phyloP scores from a whole-genome alignment of 192 early-diverging fungal species.

The Podila minutissima region DNA sequence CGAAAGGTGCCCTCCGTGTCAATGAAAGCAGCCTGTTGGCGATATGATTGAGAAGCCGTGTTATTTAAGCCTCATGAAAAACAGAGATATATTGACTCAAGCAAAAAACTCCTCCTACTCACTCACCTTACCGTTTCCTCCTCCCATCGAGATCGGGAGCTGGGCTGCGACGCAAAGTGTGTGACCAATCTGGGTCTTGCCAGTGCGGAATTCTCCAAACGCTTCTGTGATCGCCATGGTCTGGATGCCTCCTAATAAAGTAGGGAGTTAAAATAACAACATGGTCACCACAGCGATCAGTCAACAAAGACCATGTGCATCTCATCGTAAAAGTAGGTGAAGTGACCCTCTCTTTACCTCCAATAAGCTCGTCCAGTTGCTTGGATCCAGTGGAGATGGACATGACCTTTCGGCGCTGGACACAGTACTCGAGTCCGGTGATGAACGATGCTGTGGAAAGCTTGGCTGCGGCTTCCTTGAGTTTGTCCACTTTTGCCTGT shows the following conservation, averaged over 20 bases:
- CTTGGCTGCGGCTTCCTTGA: conserved; percentile 83
- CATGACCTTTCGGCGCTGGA: conserved; percentile 68
- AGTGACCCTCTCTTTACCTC: conserved; percentile 52
- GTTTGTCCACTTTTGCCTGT: conserved; percentile 82
- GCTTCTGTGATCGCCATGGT: conserved; percentile 87
- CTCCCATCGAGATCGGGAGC: conserved; percentile 75
- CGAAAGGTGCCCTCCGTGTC: conserved; percentile 82
- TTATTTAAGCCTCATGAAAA: not conserved
- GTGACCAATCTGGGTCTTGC: conserved; percentile 86
- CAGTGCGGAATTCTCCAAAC: conserved; percentile 90
- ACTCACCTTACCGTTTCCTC: conserved; percentile 76
- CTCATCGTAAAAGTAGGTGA: not conserved
- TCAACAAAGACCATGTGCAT: not conserved
- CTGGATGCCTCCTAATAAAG: conserved; percentile 72
- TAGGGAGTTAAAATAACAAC: not conserved
- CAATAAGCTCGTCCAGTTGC: conserved; percentile 80
- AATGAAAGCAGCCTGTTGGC: conserved; percentile 54
- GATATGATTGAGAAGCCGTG: not conserved
- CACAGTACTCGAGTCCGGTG: conserved; percentile 68
- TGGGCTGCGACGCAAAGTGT: conserved; percentile 83
- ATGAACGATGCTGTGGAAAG: conserved; percentile 72
- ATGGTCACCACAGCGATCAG: not conserved
- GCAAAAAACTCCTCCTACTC: conserved; percentile 44
- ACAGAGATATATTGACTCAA: conserved; percentile 24
- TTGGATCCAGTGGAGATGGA: conserved; percentile 80